Evolutionary conservation across 1,284 basidiomycete species (phyloP), one percentile per base, ranked within the genome.

Genomic region (Moniliophthora roreri): DNA sequence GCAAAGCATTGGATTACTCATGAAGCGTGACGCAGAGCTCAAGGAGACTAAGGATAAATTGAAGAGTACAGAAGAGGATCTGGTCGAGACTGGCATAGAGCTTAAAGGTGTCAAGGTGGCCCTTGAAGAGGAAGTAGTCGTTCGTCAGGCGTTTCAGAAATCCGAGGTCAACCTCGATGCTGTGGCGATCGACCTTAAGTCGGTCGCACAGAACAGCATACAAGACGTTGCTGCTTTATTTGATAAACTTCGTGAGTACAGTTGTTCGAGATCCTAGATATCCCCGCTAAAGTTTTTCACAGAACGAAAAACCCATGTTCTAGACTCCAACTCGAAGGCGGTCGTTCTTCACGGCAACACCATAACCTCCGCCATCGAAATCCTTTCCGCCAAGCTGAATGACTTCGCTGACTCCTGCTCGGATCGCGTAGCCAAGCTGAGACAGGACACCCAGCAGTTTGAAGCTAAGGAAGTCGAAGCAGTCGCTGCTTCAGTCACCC

Each of bases 241-340:
- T 60, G 84, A 85, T 50, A 97, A 97, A 72, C 79, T 97, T 38
- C 86, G 91, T 93, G 63, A 61, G 83, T 63, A 10, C n/a, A n/a
- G n/a, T n/a, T 26, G 6, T 40, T 28, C 26, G 39, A 37, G 21
- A n/a, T 53, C 42, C n/a, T 34, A 51, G 23, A 49, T 34, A 37
- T 38, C 16, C 41, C 13, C 34, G 7, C 42, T 49, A 18, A 45
- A 23, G 34, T 34, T 48, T 26, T 50, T 34, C 3, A n/a, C 62
- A 93, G 93, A 91, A 42, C 87, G 93, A 55, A 93, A 92, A 65
- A 73, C 82, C n/a, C 69, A 72, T 20, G 77, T 86, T 2, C 78
- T 94, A 41, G 75, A 73, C 38, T 74, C 80, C 4, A 96, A 95
- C 62, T 73, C 84, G 1, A 80, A 82, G 55, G 76, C 80, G 1